Evolutionary conservation across 1,284 basidiomycete species (phyloP), one percentile per base, ranked within the genome.

Genomic region (Filobasidium uniguttulatum): DNA sequence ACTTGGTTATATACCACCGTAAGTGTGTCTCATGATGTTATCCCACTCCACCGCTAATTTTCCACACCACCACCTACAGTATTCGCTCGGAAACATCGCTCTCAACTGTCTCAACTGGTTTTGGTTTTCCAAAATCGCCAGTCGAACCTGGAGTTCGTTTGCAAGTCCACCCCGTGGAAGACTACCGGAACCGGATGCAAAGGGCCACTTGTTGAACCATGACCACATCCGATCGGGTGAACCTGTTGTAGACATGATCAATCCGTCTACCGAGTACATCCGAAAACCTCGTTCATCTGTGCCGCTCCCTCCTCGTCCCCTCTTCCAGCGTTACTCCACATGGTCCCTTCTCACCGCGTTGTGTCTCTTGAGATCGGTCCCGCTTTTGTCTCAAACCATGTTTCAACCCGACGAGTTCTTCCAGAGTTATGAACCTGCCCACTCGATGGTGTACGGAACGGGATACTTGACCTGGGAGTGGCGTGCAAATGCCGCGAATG

Each of bases 321-420:
- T 43, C 19, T 4, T 15, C n/a, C n/a, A n/a, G n/a, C n/a, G n/a
- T n/a, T n/a, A n/a, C n/a, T n/a, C n/a, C n/a, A n/a, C n/a, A 59
- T 59, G 56, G 37, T 56, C 36, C 52, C 47, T 70, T 26, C 30
- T 60, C n/a, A 28, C 63, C 23, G 54, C 69, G 1, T 56, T 74
- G 29, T 22, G 52, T 2, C 50, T 76, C 41, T n/a, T n/a, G n/a
- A 67, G 75, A 15, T 28, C 66, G 9, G 61, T 71, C 31, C 82
- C 84, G 0, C 62, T 90, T 12, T 69, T 73, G 22, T 90, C 86
- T 0, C 76, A 77, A 45, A 89, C 90, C 0, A 87, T 85, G 71
- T 98, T 98, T 66, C 91, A 97, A 65, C 93, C 94, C 1, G 94
- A 99, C 69, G 94, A 98, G 70, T 94, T 87, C 69, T 97, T 83